Evolutionary conservation across 257 asterid genomes (phyloP).

Genomic region (Solanum corneliomulleri): DNA sequence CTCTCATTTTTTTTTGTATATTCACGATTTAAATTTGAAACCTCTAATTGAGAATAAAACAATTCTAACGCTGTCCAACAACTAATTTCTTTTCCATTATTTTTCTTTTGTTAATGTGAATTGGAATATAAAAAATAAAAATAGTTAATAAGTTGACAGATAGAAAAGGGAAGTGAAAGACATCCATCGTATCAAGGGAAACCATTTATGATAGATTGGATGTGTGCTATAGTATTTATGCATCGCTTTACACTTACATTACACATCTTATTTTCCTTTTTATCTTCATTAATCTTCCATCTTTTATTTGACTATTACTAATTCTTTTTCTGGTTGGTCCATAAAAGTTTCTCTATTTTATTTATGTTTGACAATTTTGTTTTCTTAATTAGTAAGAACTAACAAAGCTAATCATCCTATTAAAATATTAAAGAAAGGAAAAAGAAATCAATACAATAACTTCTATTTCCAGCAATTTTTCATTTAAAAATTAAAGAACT

Average conservation of each 20-base stretch:
- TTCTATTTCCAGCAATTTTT: background rate
- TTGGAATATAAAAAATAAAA: background rate
- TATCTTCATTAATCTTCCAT: background rate
- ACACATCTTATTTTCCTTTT: background rate
- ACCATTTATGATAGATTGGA: slow-evolving; percentile 17
- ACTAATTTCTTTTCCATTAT: background rate
- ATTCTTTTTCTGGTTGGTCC: background rate
- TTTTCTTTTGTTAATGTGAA: background rate
- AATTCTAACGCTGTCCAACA: too few relatives aligned
- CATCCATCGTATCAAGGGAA: slow-evolving; percentile 21
- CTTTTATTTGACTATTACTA: background rate
- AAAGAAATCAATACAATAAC: background rate
- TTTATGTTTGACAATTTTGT: background rate
- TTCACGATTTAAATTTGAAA: background rate
- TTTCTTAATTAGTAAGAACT: background rate
- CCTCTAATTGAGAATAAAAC: too few relatives aligned
- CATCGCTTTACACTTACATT: slow-evolving; percentile 8
- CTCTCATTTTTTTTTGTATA: too few relatives aligned
- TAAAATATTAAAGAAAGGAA: background rate
- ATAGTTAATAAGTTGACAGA: background rate
- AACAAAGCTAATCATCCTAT: background rate
- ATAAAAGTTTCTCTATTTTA: background rate
- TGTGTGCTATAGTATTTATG: slow-evolving; percentile 16
- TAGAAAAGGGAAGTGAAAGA: slow-evolving; percentile 15
- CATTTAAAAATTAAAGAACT: background rate